phyloP scores from a whole-genome alignment of 352 stramenopile species.

The Phytophthora rubi region DNA sequence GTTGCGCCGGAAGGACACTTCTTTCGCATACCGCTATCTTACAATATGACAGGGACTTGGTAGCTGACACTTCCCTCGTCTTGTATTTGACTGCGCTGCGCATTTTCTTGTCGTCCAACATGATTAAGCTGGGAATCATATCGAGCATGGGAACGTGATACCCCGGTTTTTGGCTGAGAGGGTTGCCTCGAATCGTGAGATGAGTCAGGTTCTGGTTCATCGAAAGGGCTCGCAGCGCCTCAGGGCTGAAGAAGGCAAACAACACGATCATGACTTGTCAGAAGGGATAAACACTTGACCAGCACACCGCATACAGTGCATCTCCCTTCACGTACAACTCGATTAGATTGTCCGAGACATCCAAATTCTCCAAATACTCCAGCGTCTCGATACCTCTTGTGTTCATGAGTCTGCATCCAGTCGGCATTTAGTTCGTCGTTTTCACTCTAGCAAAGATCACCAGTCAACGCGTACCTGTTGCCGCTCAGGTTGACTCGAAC shows the following conservation, averaged over 20 bases:
- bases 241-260: constrained; percentile 40
- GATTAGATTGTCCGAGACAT: constrained; percentile 82
- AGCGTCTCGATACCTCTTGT: constrained; percentile 78
- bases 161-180: constrained; percentile 63
- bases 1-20: background rate
- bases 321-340: constrained; percentile 53
- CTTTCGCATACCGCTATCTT: constrained; percentile 20
- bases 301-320: background rate
- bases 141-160: constrained; percentile 75
- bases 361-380: constrained; percentile 58
- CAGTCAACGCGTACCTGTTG: constrained; percentile 50
- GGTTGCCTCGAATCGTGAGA: constrained; percentile 70
- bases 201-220: constrained; percentile 77
- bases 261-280: background rate
- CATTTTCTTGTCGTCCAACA: constrained; percentile 84
- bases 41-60: constrained; percentile 82
- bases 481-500: constrained; percentile 72
- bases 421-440: background rate
- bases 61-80: constrained; percentile 33
- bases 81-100: constrained; percentile 55
- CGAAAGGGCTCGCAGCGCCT: constrained; percentile 66
- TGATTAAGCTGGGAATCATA: constrained; percentile 75
- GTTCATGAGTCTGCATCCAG: constrained; percentile 48
- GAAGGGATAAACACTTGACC: background rate
- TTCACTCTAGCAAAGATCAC: background rate